Evolutionary conservation across 179 eudicot species (phyloP), one percentile per base, ranked within the genome.

Genomic region (Spergularia azorica): DNA sequence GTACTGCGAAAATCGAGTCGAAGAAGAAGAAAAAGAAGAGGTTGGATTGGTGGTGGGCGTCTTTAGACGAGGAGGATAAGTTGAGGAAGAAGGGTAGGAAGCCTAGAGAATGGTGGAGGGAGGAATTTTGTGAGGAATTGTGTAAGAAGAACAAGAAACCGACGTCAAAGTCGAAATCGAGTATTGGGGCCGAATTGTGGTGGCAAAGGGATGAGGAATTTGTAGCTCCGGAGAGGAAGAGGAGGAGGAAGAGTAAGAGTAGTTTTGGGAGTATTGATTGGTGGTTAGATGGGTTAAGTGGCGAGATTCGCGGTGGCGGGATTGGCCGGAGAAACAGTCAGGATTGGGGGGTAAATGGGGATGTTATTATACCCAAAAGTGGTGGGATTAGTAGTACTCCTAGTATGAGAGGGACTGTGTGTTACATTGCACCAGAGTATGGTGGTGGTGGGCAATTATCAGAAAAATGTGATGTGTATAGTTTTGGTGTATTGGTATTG

Each of bases 41-140:
- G 62, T 69, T 85, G 74, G 91, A 89, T 72, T 92, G 97, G 94
- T 90, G 97, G 94, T 89, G 92, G 92, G 82, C 77, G 21, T 83
- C 90, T 3, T 55, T 88, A 78, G 90, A 92, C 41, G 63, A 71
- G 5, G 85, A 86, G 48, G 84, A 85, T 56, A 78, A 63, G 41
- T 65, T 57, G 48, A 82, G 83, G 79, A 83, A 89, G 80, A 87
- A 87, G 79, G 79, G 55, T 73, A 74, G 92, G 87, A 88, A 89
- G 83, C 97, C 98, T 1, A 88, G 95, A 74, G 98, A 94, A 78
- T 94, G 98, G 98, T 94, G 98, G 97, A 90, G 83, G 84, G 98
- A 94, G 81, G 98, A 94, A 72, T 94, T 90, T 54, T 92, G 98
- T 65, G 98, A 94, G 50, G 98, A 94, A 67, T 67, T 94, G 73